Evolutionary conservation across 2,329 filamentous ascomycete species (phyloP), one percentile per base, ranked within the genome.

Genomic region (Akanthomyces uredinophilus): DNA sequence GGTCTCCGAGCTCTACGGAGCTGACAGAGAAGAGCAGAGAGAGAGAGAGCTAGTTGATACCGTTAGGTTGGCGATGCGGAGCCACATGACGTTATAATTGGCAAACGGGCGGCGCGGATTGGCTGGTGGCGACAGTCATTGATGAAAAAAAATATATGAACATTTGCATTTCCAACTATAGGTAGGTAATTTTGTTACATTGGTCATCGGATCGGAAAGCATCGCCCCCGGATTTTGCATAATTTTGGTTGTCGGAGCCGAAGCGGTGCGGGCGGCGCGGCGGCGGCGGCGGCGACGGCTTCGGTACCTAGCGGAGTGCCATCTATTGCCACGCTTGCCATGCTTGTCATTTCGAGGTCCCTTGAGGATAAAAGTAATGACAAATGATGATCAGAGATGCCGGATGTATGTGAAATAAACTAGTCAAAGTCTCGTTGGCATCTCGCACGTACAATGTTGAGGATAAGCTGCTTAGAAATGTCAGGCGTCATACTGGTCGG

Each of bases 71-170:
- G 44, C 44, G 44, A 59, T 50, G 44, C 55, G 54, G 54, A 57
- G 54, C 32, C 20, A 14, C 6, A 59, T 59, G 44, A 59, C 55
- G 32, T 22, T 32, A 50, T 44, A 59, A 59, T 50, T 50, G 24
- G 29, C 18, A 59, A 59, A 59, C 10, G 16, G 18, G 29, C 18
- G 18, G 24, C 22, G 44, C 32, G 46, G 55, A 59, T 50, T 59
- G 55, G 55, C 24, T 41, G 20, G 22, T 41, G 44, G 16, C 35
- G 29, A 52, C 16, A 52, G 32, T 16, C 50, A 10, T 41, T 27
- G 18, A 54, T 24, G 11, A 18, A 13, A 4, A 20, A 7, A 39
- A 1, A 16, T 54, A n/a, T n/a, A n/a, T 7, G 2, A 43, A 13
- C 7, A 32, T 22, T 16, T 22, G 49, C 49, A 14, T 52, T 18